Percentiles rank a stretch among this genome's conserved stretches.
Evolutionary conservation across 257 asterid species (phyloP).

Genomic region (Gynochthodes officinalis): DNA sequence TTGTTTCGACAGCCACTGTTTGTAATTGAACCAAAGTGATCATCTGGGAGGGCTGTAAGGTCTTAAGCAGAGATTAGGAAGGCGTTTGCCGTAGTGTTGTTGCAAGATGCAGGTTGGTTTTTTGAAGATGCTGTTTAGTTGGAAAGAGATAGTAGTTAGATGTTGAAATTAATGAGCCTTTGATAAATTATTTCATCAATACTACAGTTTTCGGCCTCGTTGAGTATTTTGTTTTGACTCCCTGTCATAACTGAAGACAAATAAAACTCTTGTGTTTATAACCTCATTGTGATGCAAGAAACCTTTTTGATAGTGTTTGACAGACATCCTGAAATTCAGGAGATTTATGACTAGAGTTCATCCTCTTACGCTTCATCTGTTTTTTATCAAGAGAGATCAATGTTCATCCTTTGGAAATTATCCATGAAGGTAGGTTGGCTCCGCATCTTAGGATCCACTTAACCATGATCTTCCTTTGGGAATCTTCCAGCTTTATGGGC

Average conservation of each 20-base stretch:
- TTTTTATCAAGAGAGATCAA: too few species aligned
- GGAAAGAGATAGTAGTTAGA: slow-evolving; percentile 22
- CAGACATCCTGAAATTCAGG: neutral
- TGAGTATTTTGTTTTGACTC: slow-evolving; percentile 9
- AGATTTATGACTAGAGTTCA: neutral
- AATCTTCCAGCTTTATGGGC: too few species aligned
- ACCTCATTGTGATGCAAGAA: slow-evolving; percentile 6
- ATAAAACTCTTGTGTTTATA: slow-evolving; percentile 10
- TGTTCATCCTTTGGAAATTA: too few species aligned
- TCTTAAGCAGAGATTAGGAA: slow-evolving; percentile 20
- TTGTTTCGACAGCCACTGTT: slow-evolving; percentile 64
- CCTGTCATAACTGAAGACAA: neutral
- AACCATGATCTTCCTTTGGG: too few species aligned
- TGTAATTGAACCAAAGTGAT: slow-evolving; percentile 59
- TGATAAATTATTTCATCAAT: slow-evolving; percentile 9
- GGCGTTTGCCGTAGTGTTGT: neutral
- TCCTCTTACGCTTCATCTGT: neutral
- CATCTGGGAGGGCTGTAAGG: slow-evolving; percentile 10
- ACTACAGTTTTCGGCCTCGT: slow-evolving; percentile 1
- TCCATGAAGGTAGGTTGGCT: neutral
- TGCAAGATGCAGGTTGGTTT: neutral
- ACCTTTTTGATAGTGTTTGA: neutral
- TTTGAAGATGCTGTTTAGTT: slow-evolving; percentile 7
- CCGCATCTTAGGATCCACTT: neutral
- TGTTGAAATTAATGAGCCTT: neutral